Base-by-base conservation (phyloP, 2,329 filamentous ascomycete species). In the Ascochyta viciae-villosae region DNA sequence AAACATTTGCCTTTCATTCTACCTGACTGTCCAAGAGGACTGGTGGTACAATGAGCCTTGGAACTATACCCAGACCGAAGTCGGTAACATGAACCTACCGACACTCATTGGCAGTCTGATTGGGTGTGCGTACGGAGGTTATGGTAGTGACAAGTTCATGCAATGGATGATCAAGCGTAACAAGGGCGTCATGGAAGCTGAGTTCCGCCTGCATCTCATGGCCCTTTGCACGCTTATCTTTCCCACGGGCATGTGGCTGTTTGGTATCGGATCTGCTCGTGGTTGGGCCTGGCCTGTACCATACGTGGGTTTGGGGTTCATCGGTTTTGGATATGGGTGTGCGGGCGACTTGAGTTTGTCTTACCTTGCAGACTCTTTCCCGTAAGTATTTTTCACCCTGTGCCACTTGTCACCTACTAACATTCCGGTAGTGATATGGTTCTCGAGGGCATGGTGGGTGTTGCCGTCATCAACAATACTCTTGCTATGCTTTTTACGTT, bases 1-100 rank as follows among this genome's bases (percentile, higher is more conserved):
- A 67, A 84, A 85, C 60, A 82, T 84, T n/a, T 85, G 84, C 72
- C 72, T 87, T 22, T 82, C 82, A 1, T 86, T 87, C 66, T 85
- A 86, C 59, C 74, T 85, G 29, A 86, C 84, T 0, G 78, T 86
- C 1, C 79, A 85, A 64, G 82, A 86, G 62, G 82, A 85, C 58
- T 80, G 80, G 60, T 86, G 83, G 80, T 81, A 80, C 24, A 78
- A 73, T 0, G 71, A 75, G 9, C 84, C 84, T 0, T 86, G 82
- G 79, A 80, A 84, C 67, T 87, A 86, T 65, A 76, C 72, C 33
- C 79, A 84, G 53, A 78, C 80, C 1, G 79, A 78, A 2, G 81
- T 84, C 3, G 83, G 82, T 1, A 81, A 86, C 49, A 85, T 86
- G 82, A 85, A 84, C 57, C 74, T 86, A 1, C 83, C 84, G 0